A percentile compares a stretch with the other conserved stretches of the same genome.
phyloP scores from a whole-genome alignment of 805 yeast species.

The Candida arabinofermentans region DNA sequence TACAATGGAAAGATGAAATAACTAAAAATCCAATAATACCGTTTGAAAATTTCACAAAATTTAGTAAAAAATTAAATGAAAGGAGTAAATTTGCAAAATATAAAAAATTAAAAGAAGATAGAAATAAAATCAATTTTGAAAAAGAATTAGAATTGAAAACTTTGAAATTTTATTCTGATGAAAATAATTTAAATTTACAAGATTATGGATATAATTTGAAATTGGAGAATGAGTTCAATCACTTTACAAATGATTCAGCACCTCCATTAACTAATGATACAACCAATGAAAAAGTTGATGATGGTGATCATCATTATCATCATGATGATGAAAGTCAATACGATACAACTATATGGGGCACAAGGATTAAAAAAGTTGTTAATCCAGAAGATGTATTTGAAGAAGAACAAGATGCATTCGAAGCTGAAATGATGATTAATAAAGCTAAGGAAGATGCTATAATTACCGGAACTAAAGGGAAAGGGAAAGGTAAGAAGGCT shows the following conservation, averaged over 20 bases:
- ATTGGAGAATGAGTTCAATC: slow-evolving; percentile 35
- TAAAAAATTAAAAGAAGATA: slow-evolving; percentile 58
- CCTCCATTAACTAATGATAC: slow-evolving; percentile 11
- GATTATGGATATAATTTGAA: slow-evolving; percentile 37
- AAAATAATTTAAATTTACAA: slow-evolving; percentile 40
- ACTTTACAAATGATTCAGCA: slow-evolving; percentile 24
- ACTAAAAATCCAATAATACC: slow-evolving; percentile 32
- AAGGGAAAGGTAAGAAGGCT: slow-evolving; percentile 37
- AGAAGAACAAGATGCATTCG: slow-evolving; percentile 38
- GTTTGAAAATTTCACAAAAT: slow-evolving; percentile 40
- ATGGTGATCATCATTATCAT: slow-evolving; percentile 2
- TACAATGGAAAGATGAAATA: slow-evolving; percentile 59
- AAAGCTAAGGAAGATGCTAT: slow-evolving; percentile 46
- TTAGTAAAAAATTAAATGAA: slow-evolving; percentile 51
- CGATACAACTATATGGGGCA: slow-evolving; percentile 72
- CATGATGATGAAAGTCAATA: slow-evolving; percentile 12
- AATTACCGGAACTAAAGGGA: slow-evolving; percentile 22
- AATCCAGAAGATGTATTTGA: slow-evolving; percentile 30
- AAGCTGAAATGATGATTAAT: slow-evolving; percentile 44
- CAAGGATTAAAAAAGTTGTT: slow-evolving; percentile 42
- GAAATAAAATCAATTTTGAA: slow-evolving; percentile 52
- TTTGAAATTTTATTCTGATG: slow-evolving; percentile 54
- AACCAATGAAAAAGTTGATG: slow-evolving; percentile 8
- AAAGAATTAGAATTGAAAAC: slow-evolving; percentile 54
- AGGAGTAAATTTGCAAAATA: slow-evolving; percentile 48